Base-by-base conservation (phyloP, 345 rosid genomes). In the Trapa bicornis region DNA sequence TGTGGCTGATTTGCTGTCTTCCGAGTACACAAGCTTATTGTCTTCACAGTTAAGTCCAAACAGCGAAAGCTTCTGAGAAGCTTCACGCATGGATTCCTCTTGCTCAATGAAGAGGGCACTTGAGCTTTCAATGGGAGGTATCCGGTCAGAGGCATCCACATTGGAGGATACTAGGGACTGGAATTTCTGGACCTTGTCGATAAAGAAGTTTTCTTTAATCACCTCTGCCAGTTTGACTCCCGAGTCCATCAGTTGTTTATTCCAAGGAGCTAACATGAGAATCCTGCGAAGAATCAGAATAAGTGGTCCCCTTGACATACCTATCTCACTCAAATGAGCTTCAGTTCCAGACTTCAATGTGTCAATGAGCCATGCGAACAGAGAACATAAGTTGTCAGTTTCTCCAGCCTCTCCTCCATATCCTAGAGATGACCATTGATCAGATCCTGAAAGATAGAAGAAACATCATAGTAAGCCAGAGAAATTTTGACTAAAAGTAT, bases 291-390 rank as follows among this genome's bases (percentile, higher is more conserved):
- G 47, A 58, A 76, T 65, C 78, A 67, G 48, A 76, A 57, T 60
- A 86, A 86, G 69, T 86, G 84, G 75, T 83, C 82, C 64, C 58
- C 76, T 80, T 35, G 84, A 72, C 7, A 75, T 50, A 62, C 72
- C 76, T 65, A 47, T 70, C 75, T 73, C 77, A 37, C 70, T 61
- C 8, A 70, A 39, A 69, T 78, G 65, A 66, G 72, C 75, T 71
- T 75, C 65, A 52, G 61, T 60, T 39, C 78, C 77, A 61, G 73
- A 67, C 79, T 74, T 72, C 68, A 85, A 74, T 68, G 75, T 84
- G 70, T 77, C 75, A 70, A 87, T 86, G 47, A 91, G 85, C 92
- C 95, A 89, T 38, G 83, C 76, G 80, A 89, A 85, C 80, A 91
- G 70, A 74, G 65, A 72, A 67, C 82, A 84, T 70, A 87, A 80